Evolutionary conservation across 495 filamentous ascomycete species (phyloP).

Genomic region (Annulohypoxylon stygium): DNA sequence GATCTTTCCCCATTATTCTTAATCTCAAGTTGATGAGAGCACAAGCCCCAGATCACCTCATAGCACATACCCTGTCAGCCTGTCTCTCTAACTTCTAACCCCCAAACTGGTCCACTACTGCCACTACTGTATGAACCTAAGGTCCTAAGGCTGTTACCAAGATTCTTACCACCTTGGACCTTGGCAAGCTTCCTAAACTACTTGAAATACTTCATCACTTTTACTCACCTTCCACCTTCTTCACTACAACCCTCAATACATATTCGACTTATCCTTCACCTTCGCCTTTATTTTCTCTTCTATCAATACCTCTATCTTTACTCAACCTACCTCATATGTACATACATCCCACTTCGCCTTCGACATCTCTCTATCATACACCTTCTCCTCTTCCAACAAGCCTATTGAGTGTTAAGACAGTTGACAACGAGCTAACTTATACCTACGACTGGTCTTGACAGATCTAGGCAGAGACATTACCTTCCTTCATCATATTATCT

Average conservation of each 20-base stretch:
- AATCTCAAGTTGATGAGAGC: conserved; percentile 43
- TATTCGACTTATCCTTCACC: neutral
- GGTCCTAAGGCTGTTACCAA: neutral
- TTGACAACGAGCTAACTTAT: conserved; percentile 3
- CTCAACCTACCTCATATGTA: neutral
- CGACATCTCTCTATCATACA: neutral
- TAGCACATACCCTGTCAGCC: conserved; percentile 14
- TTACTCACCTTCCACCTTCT: neutral
- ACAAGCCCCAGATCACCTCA: conserved; percentile 22
- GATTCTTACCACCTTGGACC: neutral
- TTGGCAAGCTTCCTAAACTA: too few species aligned
- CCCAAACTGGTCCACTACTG: neutral
- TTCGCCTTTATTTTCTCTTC: neutral
- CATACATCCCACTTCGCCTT: conserved; percentile 11
- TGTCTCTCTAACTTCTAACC: conserved; percentile 11
- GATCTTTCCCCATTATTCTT: conserved; percentile 40
- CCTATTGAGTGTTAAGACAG: neutral
- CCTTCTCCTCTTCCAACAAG: neutral
- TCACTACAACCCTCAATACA: neutral
- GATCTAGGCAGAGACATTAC: neutral
- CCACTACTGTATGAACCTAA: neutral
- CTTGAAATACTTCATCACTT: neutral
- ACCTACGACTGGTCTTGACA: neutral
- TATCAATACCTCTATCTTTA: neutral
- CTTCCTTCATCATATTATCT: neutral